Evolutionary conservation across 805 yeast genomes (phyloP), one percentile per base, ranked within the genome.

Genomic region (Zygotorulaspora danielsina): DNA sequence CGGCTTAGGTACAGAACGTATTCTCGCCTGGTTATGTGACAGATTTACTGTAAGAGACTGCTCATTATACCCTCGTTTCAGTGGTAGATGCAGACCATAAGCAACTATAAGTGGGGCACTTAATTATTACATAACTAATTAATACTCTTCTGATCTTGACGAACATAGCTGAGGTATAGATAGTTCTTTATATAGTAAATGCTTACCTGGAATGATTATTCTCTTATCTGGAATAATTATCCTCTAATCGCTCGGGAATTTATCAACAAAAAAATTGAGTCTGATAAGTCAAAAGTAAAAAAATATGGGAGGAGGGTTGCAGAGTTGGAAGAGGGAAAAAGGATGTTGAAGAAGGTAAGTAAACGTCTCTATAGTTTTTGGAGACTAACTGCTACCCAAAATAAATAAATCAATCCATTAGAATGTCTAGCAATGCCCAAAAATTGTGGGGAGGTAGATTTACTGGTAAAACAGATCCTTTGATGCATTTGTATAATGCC

Each of bases 361-460:
- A 24, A 7, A 24, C 5, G 8, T 24, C n/a, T n/a, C n/a, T n/a
- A n/a, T n/a, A n/a, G n/a, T n/a, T n/a, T n/a, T n/a, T n/a, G n/a
- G n/a, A n/a, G n/a, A n/a, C n/a, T n/a, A n/a, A n/a, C n/a, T n/a
- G n/a, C n/a, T n/a, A n/a, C n/a, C n/a, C n/a, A n/a, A n/a, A n/a
- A n/a, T n/a, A n/a, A n/a, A n/a, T n/a, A n/a, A n/a, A n/a, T n/a
- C n/a, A n/a, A n/a, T n/a, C n/a, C n/a, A n/a, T n/a, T n/a, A 36
- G 31, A 25, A 57, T 57, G 61, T 41, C 59, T 30, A 55, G 48
- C n/a, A 51, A 51, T 19, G 49, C 82, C 66, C 72, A 70, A 54
- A 89, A 81, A 64, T 71, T 90, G 50, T 90, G 98, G 98, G 98
- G 98, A 55, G 98, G 97, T 55, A 78, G 98, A 66, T 90, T 90